Evolutionary conservation across 768 basidiomycete species (phyloP).

Genomic region (Neoboletus subvelutipes): DNA sequence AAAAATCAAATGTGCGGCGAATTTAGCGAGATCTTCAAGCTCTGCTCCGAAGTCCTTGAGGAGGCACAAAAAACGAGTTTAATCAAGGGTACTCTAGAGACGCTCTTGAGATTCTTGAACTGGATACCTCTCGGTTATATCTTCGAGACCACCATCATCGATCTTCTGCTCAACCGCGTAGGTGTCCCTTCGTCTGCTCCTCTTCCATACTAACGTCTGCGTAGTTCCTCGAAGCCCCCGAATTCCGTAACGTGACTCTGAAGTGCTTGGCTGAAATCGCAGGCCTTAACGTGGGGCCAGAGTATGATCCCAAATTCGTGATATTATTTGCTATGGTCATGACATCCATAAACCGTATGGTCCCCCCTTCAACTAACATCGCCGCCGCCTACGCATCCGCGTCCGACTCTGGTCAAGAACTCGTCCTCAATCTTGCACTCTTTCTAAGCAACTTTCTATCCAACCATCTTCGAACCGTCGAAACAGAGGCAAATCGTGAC

Average conservation of each 20-base stretch:
- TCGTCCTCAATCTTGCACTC: slow-evolving; percentile 95
- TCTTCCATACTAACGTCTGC: slow-evolving; percentile 11
- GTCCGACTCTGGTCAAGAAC: slow-evolving; percentile 91
- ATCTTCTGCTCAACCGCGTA: slow-evolving; percentile 87
- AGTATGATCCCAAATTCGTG: slow-evolving; percentile 98
- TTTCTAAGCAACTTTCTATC: slow-evolving; percentile 97
- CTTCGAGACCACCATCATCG: slow-evolving; percentile 97
- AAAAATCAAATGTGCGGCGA: slow-evolving; percentile 99
- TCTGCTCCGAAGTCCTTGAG: slow-evolving; percentile 94
- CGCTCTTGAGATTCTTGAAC: slow-evolving; percentile 91
- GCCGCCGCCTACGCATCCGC: slow-evolving; percentile 88
- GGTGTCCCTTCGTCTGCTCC: slow-evolving; percentile 33
- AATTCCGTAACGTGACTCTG: slow-evolving; percentile 95
- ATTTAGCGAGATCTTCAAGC: slow-evolving; percentile 96
- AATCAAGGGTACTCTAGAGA: slow-evolving; percentile 93
- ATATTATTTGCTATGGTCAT: slow-evolving; percentile 98
- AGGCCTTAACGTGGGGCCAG: slow-evolving; percentile 88
- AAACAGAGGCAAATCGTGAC: slow-evolving; percentile 86
- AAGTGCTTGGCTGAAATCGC: slow-evolving; percentile 98
- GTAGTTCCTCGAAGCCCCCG: slow-evolving; percentile 94
- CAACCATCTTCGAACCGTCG: slow-evolving; percentile 90
- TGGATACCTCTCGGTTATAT: slow-evolving; percentile 99
- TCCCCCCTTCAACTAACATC: slow-evolving; percentile 93
- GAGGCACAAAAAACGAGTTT: slow-evolving; percentile 95
- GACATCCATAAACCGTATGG: slow-evolving; percentile 96